phyloP scores from a whole-genome alignment of 75 land plant genomes.

The Pinus taeda region DNA sequence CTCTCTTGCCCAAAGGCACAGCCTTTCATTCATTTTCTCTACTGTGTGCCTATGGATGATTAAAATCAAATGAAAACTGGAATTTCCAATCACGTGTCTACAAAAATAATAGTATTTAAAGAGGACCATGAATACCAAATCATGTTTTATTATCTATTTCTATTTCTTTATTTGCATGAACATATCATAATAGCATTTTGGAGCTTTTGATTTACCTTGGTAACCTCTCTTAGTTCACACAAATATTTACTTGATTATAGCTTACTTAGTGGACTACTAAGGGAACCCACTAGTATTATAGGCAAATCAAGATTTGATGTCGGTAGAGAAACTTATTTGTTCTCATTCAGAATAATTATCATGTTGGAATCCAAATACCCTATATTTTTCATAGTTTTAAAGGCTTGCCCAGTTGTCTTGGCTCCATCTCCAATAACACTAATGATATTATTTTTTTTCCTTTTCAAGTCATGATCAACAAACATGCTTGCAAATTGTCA shows the following conservation, averaged over 20 bases:
- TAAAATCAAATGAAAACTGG: too few species aligned
- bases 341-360: conserved; percentile 97
- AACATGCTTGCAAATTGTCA: conserved; percentile 76
- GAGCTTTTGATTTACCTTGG: conserved; percentile 54
- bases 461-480: conserved; percentile 86
- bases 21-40: too few species aligned
- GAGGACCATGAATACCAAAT: too few species aligned
- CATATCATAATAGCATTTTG: background rate
- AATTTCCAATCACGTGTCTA: too few species aligned
- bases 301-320: conserved; percentile 93
- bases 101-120: too few species aligned
- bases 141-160: background rate
- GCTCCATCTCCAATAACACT: conserved; percentile 96
- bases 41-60: too few species aligned
- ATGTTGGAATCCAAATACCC: conserved; percentile 97
- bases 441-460: conserved; percentile 74
- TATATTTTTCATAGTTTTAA: conserved; percentile 99
- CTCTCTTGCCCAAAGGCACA: too few species aligned
- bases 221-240: conserved; percentile 92
- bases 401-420: conserved; percentile 96
- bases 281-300: conserved; percentile 83
- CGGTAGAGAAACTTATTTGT: conserved; percentile 92
- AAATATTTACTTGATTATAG: conserved; percentile 92
- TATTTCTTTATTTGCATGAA: background rate
- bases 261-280: conserved; percentile 89